Evolutionary conservation across 139 green algal species (phyloP), one percentile per base, ranked within the genome.

Genomic region (Closterium sp.): DNA sequence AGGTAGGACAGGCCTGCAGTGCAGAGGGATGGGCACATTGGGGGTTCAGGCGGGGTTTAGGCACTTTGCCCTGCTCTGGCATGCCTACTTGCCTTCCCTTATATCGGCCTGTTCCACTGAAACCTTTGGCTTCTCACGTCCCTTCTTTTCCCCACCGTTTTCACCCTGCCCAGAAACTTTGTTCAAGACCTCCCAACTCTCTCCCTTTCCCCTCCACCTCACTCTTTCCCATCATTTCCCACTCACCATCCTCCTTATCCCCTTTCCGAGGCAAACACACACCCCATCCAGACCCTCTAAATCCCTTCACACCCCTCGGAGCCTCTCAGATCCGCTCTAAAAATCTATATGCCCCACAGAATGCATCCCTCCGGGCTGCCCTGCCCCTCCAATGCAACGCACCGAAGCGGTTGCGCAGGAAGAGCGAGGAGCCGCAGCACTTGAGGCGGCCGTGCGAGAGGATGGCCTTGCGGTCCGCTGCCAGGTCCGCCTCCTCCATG

Each of bases 401-500:
- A 92, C 92, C 92, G 50, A 94, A 95, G 21, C 86, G 84, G 62
- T 94, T 93, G 89, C 98, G 98, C 0, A 98, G 96, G 79, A 96
- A 95, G 89, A 98, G 93, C 7, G 95, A 94, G 27, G 95, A 96
- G 9, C 97, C 97, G 89, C 94, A 92, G 10, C 96, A 96, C 5
- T 96, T 95, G 29, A 99, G 92, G 34, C 91, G 91, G 89, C 97
- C 97, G 22, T 96, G 92, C n/a, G 93, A 95, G 91, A 98, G 92
- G 88, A 98, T 97, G 32, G 96, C 95, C 42, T 98, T 97, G 87
- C 95, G 92, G 92, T 98, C 97, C 2, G 90, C 96, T 88, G 98
- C 93, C 34, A 96, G 92, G 89, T 98, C 97, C 1, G 97, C 97
- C 94, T 98, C 97, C 90, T 97, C 93, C 94, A 95, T 96, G 27